Base-by-base conservation (phyloP, 2,329 filamentous ascomycete species). In the Endothia cerciana region DNA sequence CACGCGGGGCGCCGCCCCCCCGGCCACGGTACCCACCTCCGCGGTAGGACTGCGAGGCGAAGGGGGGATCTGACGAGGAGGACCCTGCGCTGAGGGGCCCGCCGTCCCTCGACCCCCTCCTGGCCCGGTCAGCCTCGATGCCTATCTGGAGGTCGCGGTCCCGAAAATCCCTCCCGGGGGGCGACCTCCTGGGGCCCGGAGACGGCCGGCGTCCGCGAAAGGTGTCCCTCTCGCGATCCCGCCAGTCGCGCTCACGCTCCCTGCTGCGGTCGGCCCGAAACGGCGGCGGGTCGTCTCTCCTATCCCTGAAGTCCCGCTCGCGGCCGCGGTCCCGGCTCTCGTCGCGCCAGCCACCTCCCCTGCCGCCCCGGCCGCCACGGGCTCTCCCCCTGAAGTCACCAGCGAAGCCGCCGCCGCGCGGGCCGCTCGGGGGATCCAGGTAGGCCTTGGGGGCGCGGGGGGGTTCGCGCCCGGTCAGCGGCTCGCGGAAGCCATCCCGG, bases 391-490 rank as follows among this genome's bases (percentile, higher is more conserved):
- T 86, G 71, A 88, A 89, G 62, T 92, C 91, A 30, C 87, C 83
- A 2, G 81, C 80, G 73, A 89, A 91, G 10, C 86, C 87, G 65
- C 88, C 84, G 53, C 89, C 89, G 65, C 91, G 85, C 17, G 88
- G 89, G 38, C 88, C 88, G 69, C 84, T 86, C n/a, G 87, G 85
- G 38, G 86, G 79, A 68, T 94, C 91, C 67, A 91, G 85, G 65
- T 93, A 80, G 4, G 91, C 92, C 76, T 94, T 93, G 13, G 93
- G 93, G 0, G 91, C 93, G 64, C 93, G 86, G 3, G 93, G 93
- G 1, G 91, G 89, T 69, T 96, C 92, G 70, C 90, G 85, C 15
- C 84, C 82, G 38, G 81, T 75, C 74, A 84, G 69, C 71, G 83
- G 74, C 71, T 88, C 85, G 63, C 83, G 82, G 69, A 88, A 88